phyloP scores from a whole-genome alignment of 2,329 filamentous ascomycete genomes.

The Pestalotiopsis sp. region DNA sequence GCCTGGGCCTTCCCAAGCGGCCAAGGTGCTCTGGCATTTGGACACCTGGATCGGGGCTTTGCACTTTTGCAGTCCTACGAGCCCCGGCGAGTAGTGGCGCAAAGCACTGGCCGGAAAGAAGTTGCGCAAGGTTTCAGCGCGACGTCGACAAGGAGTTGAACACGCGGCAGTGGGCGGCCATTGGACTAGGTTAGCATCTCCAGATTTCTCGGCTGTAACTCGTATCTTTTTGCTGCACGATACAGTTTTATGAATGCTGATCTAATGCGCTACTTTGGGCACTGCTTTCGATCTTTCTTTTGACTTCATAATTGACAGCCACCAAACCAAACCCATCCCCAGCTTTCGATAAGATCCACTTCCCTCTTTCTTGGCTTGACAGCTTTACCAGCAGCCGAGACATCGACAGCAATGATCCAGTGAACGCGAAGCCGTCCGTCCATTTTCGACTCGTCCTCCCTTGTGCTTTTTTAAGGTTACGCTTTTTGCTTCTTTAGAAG shows the following conservation, averaged over 20 bases:
- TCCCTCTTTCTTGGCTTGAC: neutral
- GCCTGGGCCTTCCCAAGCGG: neutral
- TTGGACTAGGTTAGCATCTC: constrained; percentile 1
- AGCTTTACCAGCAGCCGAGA: neutral
- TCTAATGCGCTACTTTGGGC: constrained; percentile 4
- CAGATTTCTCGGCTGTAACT: constrained; percentile 13
- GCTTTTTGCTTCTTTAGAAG: constrained; percentile 12
- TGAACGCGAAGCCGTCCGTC: constrained; percentile 4
- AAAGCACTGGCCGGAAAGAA: constrained; percentile 1
- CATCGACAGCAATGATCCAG: constrained; percentile 14
- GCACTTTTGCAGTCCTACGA: neutral
- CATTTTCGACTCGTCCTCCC: neutral
- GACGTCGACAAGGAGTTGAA: constrained; percentile 1
- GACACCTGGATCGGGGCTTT: neutral
- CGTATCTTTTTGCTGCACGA: constrained; percentile 7
- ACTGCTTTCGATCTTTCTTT: constrained; percentile 1
- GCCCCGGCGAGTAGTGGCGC: neutral
- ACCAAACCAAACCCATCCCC: neutral
- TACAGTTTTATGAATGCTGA: constrained; percentile 9
- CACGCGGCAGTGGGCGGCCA: constrained; percentile 10
- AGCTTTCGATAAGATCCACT: neutral
- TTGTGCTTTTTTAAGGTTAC: constrained; percentile 1
- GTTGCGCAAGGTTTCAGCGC: neutral
- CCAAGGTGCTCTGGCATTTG: neutral
- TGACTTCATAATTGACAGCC: neutral